phyloP scores from a whole-genome alignment of 805 yeast species.

The Saccharomycopsis microspora region DNA sequence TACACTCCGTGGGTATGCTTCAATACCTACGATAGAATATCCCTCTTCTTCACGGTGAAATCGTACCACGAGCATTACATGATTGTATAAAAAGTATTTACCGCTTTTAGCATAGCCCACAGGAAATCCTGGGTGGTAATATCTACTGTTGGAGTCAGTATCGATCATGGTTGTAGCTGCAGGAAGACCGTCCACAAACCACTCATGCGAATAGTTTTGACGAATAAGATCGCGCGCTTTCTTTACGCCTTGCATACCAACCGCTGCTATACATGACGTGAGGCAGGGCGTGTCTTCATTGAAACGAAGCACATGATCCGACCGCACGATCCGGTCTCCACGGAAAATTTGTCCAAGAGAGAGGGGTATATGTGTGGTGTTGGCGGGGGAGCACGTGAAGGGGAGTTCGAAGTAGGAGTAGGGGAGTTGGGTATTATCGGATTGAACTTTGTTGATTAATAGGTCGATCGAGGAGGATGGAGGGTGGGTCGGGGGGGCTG shows the following conservation, averaged over 20 bases:
- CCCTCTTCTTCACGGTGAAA: conserved; percentile 37
- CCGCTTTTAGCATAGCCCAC: conserved; percentile 52
- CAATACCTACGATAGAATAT: conserved; percentile 74
- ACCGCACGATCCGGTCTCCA: conserved; percentile 73
- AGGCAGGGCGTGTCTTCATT: conserved; percentile 57
- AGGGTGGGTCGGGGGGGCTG: no score
- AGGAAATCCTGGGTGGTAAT: conserved; percentile 82
- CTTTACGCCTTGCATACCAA: conserved; percentile 36
- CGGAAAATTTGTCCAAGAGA: conserved; percentile 68
- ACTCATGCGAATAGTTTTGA: conserved; percentile 67
- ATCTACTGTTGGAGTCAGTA: conserved; percentile 45
- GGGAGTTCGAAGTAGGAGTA: conserved; percentile 68
- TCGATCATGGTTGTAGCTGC: conserved; percentile 77
- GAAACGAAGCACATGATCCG: conserved; percentile 56
- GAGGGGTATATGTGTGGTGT: conserved; percentile 49
- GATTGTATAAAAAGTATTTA: conserved; percentile 63
- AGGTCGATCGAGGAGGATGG: conserved; percentile 37
- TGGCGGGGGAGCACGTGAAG: conserved; percentile 61
- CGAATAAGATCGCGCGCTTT: conserved; percentile 52
- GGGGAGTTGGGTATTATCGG: conserved; percentile 68
- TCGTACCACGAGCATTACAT: conserved; percentile 69
- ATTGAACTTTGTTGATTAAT: conserved; percentile 66
- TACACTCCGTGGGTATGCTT: conserved; percentile 79
- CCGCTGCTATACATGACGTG: conserved; percentile 56
- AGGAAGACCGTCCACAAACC: conserved; percentile 77